A percentile compares a stretch with the other conserved stretches of the same genome.
Evolutionary conservation across 1,284 basidiomycete genomes (phyloP).

Genomic region (Ceratobasidium sp.): DNA sequence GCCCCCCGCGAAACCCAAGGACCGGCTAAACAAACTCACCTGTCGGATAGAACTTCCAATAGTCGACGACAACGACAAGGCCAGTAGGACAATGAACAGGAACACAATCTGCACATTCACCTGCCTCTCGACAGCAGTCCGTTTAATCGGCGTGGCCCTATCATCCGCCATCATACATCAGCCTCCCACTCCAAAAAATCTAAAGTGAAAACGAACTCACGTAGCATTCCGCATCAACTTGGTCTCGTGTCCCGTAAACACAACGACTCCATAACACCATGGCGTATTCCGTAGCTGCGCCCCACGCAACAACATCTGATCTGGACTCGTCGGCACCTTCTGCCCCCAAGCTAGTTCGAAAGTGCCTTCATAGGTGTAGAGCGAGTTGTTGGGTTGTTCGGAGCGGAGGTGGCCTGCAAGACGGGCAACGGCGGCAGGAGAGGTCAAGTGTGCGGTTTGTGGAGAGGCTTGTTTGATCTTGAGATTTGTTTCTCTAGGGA

Average conservation of each 20-base stretch:
- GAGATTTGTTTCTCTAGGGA: conserved; percentile 90
- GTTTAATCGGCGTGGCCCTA: conserved; percentile 94
- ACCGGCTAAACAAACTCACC: conserved; percentile 51
- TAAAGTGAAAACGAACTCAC: conserved; percentile 63
- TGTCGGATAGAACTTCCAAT: conserved; percentile 91
- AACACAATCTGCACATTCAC: conserved; percentile 99
- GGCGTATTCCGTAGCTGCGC: conserved; percentile 97
- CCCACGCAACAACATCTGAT: conserved; percentile 93
- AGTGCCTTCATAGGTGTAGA: conserved; percentile 93
- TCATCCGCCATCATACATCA: conserved; percentile 4
- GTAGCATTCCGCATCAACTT: conserved; percentile 96
- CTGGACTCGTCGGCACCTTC: conserved; percentile 92
- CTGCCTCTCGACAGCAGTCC: conserved; percentile 95
- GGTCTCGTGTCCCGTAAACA: conserved; percentile 98
- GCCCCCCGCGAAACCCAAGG: conserved; percentile 51
- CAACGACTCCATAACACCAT: conserved; percentile 95
- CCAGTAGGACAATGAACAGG: conserved; percentile 89
- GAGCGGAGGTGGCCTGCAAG: conserved; percentile 89
- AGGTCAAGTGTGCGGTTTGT: conserved; percentile 82
- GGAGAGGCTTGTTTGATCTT: conserved; percentile 98
- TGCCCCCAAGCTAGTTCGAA: conserved; percentile 68
- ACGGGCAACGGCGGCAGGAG: conserved; percentile 79
- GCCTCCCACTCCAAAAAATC: not conserved
- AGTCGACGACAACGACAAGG: conserved; percentile 90
- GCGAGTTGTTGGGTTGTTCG: conserved; percentile 97